Conservation (phyloP, 345 rosid genomes). For the Citrus reticulata region DNA sequence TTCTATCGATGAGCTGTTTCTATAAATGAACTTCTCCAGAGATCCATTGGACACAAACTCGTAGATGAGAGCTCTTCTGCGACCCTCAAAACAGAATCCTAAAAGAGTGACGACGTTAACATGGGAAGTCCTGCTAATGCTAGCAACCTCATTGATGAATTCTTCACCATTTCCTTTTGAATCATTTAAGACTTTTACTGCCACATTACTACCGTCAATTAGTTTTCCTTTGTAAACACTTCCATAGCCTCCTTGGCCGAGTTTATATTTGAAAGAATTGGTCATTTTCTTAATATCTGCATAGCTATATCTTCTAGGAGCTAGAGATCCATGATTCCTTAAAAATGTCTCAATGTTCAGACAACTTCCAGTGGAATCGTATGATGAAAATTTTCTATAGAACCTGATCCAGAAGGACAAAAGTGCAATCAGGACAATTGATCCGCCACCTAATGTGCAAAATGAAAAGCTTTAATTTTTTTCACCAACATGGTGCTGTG, state of each 20-base stretch:
- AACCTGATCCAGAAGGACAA: too few species aligned
- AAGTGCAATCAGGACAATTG: too few species aligned
- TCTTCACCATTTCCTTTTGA: conserved; percentile 1
- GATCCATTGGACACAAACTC: conserved; percentile 1
- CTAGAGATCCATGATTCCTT: too few species aligned
- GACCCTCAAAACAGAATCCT: neutral
- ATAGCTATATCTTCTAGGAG: too few species aligned
- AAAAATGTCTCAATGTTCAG: too few species aligned
- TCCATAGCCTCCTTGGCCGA: conserved; percentile 3
- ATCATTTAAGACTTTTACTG: neutral
- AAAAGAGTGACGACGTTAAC: neutral
- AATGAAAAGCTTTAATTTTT: too few species aligned
- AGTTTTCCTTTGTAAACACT: neutral
- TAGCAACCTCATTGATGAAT: neutral
- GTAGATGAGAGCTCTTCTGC: neutral
- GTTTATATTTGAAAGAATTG: neutral
- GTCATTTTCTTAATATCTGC: too few species aligned
- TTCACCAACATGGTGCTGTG: too few species aligned
- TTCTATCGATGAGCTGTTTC: neutral
- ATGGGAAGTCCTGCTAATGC: conserved; percentile 2
- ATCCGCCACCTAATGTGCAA: too few species aligned
- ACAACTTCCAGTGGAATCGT: too few species aligned
- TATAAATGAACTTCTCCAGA: neutral
- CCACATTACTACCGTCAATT: neutral
- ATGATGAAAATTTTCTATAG: too few species aligned